Base-by-base conservation (phyloP, 805 yeast species). In the Pichia occidentalis region DNA sequence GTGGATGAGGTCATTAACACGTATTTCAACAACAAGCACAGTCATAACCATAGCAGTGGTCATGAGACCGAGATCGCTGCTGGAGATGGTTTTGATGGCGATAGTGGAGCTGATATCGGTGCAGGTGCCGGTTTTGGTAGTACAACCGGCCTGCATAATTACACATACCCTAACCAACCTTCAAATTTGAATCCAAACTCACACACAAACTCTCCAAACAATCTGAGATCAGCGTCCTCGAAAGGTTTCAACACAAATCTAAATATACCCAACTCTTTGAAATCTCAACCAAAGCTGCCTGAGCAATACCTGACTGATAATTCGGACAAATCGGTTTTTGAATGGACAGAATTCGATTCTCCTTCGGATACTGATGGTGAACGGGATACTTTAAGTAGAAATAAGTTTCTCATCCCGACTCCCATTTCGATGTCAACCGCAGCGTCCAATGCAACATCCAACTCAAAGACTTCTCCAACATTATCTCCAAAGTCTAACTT, bases 1-100 rank as follows among this genome's bases (percentile, higher is more conserved):
- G 43, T 74, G n/a, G 74, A 74, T 25, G 54, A 56, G 6, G 34
- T 60, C 11, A 31, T 50, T 19, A 46, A 44, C 24, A 48, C 51
- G 12, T 39, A 41, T 22, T 10, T 18, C 1, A n/a, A 16, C 13
- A 20, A 20, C 8, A 30, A 19, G 18, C 18, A 29, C 4, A 14
- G 14, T 24, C 14, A 14, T 19, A 18, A 9, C 12, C 10, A 24
- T 7, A 23, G 10, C 16, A 11, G 12, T 20, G 12, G 22, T 17
- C 7, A 14, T 20, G n/a, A n/a, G n/a, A n/a, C n/a, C n/a, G n/a
- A n/a, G n/a, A n/a, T n/a, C n/a, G n/a, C n/a, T n/a, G n/a, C n/a
- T n/a, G n/a, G n/a, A n/a, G n/a, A n/a, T n/a, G n/a, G n/a, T n/a
- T n/a, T n/a, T n/a, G n/a, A n/a, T n/a, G n/a, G n/a, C n/a, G n/a